Conservation (phyloP, 345 rosid genomes). For the Moricandia arvensis region DNA sequence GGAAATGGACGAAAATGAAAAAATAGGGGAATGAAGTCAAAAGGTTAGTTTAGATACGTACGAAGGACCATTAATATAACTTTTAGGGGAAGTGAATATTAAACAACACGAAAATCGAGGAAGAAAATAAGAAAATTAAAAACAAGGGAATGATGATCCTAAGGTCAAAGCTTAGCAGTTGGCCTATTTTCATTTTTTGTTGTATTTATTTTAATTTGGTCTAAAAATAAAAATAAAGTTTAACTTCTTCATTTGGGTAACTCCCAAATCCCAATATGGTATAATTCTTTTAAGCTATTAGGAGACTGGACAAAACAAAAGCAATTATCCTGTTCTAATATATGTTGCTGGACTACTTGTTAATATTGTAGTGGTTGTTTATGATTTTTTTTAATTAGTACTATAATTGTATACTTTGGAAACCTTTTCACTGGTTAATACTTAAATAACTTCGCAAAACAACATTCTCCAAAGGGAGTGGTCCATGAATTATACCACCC, state of each 20-base stretch:
- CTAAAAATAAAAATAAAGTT: constrained; percentile 4
- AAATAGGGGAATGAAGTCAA: constrained; percentile 30
- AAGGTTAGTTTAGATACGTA: constrained; percentile 30
- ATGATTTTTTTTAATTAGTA: not conserved
- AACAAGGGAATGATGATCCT: constrained; percentile 28
- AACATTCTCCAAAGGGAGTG: constrained; percentile 7
- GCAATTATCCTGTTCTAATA: constrained; percentile 11
- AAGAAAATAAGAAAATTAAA: not conserved
- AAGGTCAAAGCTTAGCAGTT: constrained; percentile 42
- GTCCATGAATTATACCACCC: constrained; percentile 23
- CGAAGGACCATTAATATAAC: constrained; percentile 19
- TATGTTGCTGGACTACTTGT: not conserved
- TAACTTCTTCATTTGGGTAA: constrained; percentile 39
- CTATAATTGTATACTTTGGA: not conserved
- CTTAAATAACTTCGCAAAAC: not conserved
- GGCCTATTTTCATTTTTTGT: constrained; percentile 19
- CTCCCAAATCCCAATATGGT: constrained; percentile 38
- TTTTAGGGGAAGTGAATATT: constrained; percentile 17
- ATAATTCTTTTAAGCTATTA: constrained; percentile 20
- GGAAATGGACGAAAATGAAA: constrained; percentile 3
- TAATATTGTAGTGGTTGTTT: not conserved
- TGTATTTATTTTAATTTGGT: not conserved
- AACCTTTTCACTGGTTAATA: not conserved
- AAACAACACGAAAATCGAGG: constrained; percentile 16
- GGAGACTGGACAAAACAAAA: constrained; percentile 5